phyloP scores from a whole-genome alignment of 2,329 filamentous ascomycete species.

The Cordyceps farinosa region DNA sequence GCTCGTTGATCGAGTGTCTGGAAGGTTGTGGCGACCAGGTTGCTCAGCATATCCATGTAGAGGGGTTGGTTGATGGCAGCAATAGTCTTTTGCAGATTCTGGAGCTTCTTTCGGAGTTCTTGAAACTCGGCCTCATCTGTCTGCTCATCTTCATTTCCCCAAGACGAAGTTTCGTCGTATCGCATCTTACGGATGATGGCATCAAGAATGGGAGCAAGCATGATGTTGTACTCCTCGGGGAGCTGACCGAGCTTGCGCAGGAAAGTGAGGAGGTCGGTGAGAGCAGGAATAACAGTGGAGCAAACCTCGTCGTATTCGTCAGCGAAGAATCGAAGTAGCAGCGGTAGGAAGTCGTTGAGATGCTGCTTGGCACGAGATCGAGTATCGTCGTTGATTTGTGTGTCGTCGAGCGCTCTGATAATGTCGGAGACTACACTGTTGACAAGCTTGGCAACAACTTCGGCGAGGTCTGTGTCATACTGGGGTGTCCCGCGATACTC shows the following conservation, averaged over 20 bases:
- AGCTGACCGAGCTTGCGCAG: constrained; percentile 75
- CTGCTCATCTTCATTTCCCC: constrained; percentile 91
- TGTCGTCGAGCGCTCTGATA: constrained; percentile 76
- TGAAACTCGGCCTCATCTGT: constrained; percentile 97
- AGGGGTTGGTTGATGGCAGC: constrained; percentile 83
- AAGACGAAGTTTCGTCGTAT: constrained; percentile 90
- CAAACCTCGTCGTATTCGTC: constrained; percentile 99
- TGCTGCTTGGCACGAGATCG: constrained; percentile 75
- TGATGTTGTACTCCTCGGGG: constrained; percentile 71
- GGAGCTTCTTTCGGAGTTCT: constrained; percentile 83
- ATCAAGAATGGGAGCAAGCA: constrained; percentile 84
- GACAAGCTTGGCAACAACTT: constrained; percentile 91
- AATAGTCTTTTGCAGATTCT: constrained; percentile 88
- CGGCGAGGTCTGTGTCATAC: constrained; percentile 94
- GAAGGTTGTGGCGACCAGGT: constrained; percentile 84
- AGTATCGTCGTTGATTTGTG: constrained; percentile 56
- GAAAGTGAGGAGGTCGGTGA: constrained; percentile 89
- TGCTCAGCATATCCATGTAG: constrained; percentile 84
- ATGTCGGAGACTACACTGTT: constrained; percentile 87
- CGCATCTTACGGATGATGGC: constrained; percentile 95
- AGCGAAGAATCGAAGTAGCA: constrained; percentile 88
- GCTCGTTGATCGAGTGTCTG: constrained; percentile 71
- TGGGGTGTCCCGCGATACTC: constrained; percentile 75
- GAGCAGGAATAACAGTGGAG: constrained; percentile 87
- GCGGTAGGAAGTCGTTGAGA: constrained; percentile 78